Conservation (phyloP, 75 land plant genomes). For the Cunninghamia lanceolata region DNA sequence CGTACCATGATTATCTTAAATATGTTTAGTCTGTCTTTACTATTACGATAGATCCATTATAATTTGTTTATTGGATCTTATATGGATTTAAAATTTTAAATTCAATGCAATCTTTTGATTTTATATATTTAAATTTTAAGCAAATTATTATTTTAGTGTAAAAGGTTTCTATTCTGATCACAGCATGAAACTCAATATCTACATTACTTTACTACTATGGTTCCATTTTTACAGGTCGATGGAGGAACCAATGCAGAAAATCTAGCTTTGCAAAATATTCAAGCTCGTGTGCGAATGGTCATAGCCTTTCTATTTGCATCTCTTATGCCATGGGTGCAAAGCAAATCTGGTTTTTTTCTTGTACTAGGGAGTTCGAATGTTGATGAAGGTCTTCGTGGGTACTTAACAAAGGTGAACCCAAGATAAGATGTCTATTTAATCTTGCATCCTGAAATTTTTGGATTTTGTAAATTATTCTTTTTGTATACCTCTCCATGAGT, state of each 20-base stretch:
- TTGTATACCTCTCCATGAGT: not conserved
- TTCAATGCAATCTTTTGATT: not conserved
- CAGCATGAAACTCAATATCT: not conserved
- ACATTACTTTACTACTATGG: too few relatives aligned
- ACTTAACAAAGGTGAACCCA: constrained; percentile 84
- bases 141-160: not conserved
- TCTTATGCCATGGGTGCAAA: constrained; percentile 94
- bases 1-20: not conserved
- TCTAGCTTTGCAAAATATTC: constrained; percentile 92
- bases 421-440: not conserved
- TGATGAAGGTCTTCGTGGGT: constrained; percentile 98
- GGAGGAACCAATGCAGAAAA: constrained; percentile 95
- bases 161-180: not conserved
- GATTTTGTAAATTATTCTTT: not conserved
- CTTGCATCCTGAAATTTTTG: not conserved
- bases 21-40: not conserved
- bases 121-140: not conserved
- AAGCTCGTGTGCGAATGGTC: constrained; percentile 98
- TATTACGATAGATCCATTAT: not conserved
- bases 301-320: constrained; percentile 95
- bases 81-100: not conserved
- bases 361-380: constrained; percentile 99
- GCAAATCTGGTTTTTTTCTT: constrained; percentile 86
- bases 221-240: constrained; percentile 67
- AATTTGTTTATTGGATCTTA: not conserved